Evolutionary conservation across 768 basidiomycete species (phyloP).

Genomic region (Lactifluus piperatus): DNA sequence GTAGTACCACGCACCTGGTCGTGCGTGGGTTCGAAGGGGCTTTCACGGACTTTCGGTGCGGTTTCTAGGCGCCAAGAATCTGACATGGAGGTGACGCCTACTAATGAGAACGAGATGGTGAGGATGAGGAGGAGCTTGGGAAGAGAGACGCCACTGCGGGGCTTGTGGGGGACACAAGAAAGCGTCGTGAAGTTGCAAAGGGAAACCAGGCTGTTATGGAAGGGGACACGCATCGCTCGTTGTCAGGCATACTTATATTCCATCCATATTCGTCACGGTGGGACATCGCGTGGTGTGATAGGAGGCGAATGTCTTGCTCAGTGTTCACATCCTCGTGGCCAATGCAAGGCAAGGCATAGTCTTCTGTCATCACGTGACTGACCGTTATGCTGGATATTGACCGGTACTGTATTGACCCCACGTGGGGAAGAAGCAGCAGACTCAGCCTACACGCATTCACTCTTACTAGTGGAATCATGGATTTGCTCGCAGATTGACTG

Average conservation of each 20-base stretch:
- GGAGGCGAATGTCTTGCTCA: not conserved
- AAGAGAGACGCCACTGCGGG: slow-evolving; percentile 2
- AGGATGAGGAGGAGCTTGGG: not conserved
- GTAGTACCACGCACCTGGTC: slow-evolving; percentile 15
- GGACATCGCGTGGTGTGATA: not conserved
- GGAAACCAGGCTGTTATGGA: not conserved
- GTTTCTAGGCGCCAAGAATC: not conserved
- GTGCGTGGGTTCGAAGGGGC: slow-evolving; percentile 8
- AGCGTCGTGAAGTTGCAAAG: not conserved
- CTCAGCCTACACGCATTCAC: too few species aligned
- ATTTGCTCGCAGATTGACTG: too few species aligned
- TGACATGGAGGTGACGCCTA: slow-evolving; percentile 4
- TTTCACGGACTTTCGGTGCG: not conserved
- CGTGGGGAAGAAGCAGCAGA: too few species aligned
- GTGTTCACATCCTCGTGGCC: slow-evolving; percentile 5
- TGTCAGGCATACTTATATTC: slow-evolving; percentile 5
- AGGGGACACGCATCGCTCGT: slow-evolving; percentile 1
- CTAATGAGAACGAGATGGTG: not conserved
- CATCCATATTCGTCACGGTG: not conserved
- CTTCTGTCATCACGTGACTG: not conserved
- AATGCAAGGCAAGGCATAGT: slow-evolving; percentile 1
- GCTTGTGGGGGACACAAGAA: not conserved
- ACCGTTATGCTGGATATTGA: too few species aligned
- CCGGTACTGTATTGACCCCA: too few species aligned
- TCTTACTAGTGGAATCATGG: too few species aligned